Evolutionary conservation across 2,329 filamentous ascomycete genomes (phyloP).

Genomic region (Calycina herbarum): DNA sequence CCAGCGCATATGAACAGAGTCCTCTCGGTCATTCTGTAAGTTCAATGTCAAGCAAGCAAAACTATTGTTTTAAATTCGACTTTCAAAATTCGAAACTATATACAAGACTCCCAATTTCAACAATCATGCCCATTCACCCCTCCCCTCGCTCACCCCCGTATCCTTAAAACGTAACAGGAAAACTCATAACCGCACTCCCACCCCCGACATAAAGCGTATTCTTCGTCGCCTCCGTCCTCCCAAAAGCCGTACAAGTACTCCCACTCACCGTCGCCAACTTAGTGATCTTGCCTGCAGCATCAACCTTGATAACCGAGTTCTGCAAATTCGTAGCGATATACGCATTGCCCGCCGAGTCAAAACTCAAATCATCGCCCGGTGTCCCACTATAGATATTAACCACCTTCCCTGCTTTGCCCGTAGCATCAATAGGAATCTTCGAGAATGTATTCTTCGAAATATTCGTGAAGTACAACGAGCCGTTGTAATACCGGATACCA

Average conservation of each 20-base stretch:
- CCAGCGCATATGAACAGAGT: no score
- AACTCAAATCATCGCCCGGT: constrained; percentile 19
- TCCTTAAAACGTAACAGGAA: neutral
- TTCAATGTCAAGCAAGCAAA: no score
- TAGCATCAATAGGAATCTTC: constrained; percentile 18
- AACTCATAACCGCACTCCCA: constrained; percentile 2
- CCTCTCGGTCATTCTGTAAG: no score
- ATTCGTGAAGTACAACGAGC: constrained; percentile 17
- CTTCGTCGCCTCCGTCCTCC: constrained; percentile 18
- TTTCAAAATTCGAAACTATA: neutral
- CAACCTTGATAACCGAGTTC: constrained; percentile 17
- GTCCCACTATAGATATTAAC: constrained; percentile 15
- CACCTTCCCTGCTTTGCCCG: constrained; percentile 17
- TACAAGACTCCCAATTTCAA: neutral
- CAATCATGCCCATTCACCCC: neutral
- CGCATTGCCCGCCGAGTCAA: constrained; percentile 17
- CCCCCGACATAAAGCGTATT: constrained; percentile 21
- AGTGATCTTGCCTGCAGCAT: constrained; percentile 16
- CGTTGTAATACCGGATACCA: constrained; percentile 15
- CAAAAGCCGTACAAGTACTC: constrained; percentile 20
- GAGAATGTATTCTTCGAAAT: constrained; percentile 20
- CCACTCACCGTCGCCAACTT: constrained; percentile 16
- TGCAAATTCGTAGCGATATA: constrained; percentile 20
- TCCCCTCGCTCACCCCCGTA: neutral
- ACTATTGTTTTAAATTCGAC: no score